These are phyloP conservation scores for Malassezia furfur DNA, from an alignment of 1,284 basidiomycete species.

Conservation along the genomic window DNA sequence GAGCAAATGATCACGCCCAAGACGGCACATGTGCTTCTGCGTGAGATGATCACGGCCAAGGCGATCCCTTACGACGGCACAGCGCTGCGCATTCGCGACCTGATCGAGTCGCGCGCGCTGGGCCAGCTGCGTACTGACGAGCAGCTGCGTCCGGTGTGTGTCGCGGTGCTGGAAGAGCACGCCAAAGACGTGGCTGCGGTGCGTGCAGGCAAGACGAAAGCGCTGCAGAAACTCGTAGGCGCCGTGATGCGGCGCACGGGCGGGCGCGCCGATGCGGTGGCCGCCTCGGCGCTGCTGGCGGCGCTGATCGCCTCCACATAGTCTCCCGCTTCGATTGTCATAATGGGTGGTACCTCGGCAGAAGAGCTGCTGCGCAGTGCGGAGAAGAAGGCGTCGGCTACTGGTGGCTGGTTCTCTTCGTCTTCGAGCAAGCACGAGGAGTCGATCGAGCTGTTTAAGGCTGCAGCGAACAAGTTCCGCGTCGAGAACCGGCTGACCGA, in stretches of 20 bases:
- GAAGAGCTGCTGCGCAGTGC: constrained; percentile 65
- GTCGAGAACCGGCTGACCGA: constrained; percentile 83
- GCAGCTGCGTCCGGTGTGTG: constrained; percentile 52
- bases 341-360: constrained; percentile 36
- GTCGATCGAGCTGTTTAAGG: constrained; percentile 83
- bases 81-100: neutral
- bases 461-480: constrained; percentile 91
- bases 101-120: constrained; percentile 5
- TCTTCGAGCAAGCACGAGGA: constrained; percentile 55
- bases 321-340: constrained; percentile 2
- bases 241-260: constrained; percentile 74
- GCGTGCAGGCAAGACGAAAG: constrained; percentile 65
- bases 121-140: constrained; percentile 15
- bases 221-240: constrained; percentile 78
- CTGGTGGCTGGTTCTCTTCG: constrained; percentile 55
- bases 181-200: constrained; percentile 65
- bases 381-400: constrained; percentile 78
- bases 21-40: constrained; percentile 42
- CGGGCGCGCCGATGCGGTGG: constrained; percentile 62
- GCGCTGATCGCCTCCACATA: constrained; percentile 5
- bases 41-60: constrained; percentile 22
- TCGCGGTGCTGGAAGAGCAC: constrained; percentile 58
- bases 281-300: constrained; percentile 2
- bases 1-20: constrained; percentile 57
- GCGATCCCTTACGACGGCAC: neutral